phyloP scores from a whole-genome alignment of 2,329 filamentous ascomycete genomes.

The Hysterium pulicare region DNA sequence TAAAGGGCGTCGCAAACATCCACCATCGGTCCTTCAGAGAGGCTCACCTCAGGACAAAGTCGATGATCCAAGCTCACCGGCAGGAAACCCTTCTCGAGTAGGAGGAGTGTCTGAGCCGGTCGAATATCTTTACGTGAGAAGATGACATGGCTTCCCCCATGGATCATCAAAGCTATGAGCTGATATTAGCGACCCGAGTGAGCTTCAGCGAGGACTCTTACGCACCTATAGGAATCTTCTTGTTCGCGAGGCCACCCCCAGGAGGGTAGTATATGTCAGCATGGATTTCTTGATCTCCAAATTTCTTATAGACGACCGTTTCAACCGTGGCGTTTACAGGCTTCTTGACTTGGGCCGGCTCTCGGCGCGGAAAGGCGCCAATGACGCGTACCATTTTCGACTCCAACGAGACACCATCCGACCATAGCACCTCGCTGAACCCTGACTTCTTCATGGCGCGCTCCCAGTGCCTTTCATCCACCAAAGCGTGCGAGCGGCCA shows the following conservation, averaged over 20 bases:
- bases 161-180: slow-evolving; percentile 42
- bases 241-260: not conserved
- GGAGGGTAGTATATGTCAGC: slow-evolving; percentile 34
- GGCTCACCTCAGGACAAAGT: slow-evolving; percentile 48
- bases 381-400: slow-evolving; percentile 9
- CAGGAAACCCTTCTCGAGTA: slow-evolving; percentile 42
- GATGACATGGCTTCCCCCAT: slow-evolving; percentile 44
- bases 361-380: slow-evolving; percentile 3
- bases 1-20: slow-evolving; percentile 45
- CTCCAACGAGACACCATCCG: slow-evolving; percentile 15
- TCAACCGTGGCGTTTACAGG: slow-evolving; percentile 1
- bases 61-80: slow-evolving; percentile 51
- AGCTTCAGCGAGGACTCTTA: too few species aligned
- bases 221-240: slow-evolving; percentile 4
- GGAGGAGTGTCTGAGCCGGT: slow-evolving; percentile 34
- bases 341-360: not conserved
- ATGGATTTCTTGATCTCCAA: not conserved
- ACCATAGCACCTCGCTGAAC: slow-evolving; percentile 20
- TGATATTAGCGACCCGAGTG: not conserved
- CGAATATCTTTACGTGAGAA: slow-evolving; percentile 39
- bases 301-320: slow-evolving; percentile 6
- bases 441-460: slow-evolving; percentile 14
- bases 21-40: slow-evolving; percentile 46
- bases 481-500: slow-evolving; percentile 22
- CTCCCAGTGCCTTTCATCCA: slow-evolving; percentile 15